Evolutionary conservation across 2,329 filamentous ascomycete genomes (phyloP).

Genomic region (Malbranchea zuffiana): DNA sequence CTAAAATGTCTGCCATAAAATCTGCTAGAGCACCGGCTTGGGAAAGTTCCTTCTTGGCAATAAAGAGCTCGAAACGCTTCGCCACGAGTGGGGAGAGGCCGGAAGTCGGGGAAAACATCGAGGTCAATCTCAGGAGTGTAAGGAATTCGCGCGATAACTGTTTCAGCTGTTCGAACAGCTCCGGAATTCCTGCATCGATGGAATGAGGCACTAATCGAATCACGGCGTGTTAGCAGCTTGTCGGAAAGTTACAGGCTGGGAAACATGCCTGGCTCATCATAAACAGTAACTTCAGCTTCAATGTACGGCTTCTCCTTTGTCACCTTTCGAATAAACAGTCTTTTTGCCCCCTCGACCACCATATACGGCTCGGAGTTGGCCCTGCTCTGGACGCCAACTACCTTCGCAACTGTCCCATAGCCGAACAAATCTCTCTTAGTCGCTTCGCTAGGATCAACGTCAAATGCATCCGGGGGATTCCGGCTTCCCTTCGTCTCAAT

Average conservation of each 20-base stretch:
- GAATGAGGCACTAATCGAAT: slow-evolving; percentile 26
- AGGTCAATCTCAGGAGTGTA: slow-evolving; percentile 70
- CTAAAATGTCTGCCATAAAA: slow-evolving; percentile 91
- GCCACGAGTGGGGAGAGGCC: slow-evolving; percentile 74
- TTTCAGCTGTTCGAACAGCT: slow-evolving; percentile 71
- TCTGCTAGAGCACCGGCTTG: slow-evolving; percentile 83
- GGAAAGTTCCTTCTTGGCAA: slow-evolving; percentile 65
- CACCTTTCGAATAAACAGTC: slow-evolving; percentile 64
- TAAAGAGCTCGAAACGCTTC: slow-evolving; percentile 75
- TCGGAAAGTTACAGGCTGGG: slow-evolving; percentile 3
- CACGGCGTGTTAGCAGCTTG: neutral
- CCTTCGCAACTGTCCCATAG: slow-evolving; percentile 71
- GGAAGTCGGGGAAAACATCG: slow-evolving; percentile 61
- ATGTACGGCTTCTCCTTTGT: slow-evolving; percentile 74
- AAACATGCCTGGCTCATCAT: slow-evolving; percentile 55
- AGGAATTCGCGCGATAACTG: slow-evolving; percentile 76
- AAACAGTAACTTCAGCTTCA: slow-evolving; percentile 64
- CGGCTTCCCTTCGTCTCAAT: slow-evolving; percentile 44
- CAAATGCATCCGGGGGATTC: slow-evolving; percentile 35
- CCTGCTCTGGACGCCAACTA: slow-evolving; percentile 65
- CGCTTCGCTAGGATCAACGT: slow-evolving; percentile 49
- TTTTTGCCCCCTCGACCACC: slow-evolving; percentile 71
- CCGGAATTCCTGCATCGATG: slow-evolving; percentile 54
- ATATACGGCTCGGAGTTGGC: slow-evolving; percentile 67
- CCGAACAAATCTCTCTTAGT: slow-evolving; percentile 65